Evolutionary conservation across 2,329 filamentous ascomycete genomes (phyloP), one percentile per base, ranked within the genome.

Genomic region (Lachnellula arida): DNA sequence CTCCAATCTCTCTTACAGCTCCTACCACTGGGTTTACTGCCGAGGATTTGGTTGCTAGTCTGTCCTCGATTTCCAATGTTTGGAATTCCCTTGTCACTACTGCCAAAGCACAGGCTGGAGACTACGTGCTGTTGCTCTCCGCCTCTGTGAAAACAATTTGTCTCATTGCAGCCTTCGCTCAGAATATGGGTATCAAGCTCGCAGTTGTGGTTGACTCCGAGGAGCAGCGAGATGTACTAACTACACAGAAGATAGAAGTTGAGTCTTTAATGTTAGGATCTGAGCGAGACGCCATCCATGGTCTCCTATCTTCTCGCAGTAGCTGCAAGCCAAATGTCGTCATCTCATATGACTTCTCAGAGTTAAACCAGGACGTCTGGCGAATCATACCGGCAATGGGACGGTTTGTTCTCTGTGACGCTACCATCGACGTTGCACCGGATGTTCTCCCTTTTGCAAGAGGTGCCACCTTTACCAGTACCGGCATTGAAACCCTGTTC

Each of bases 371-470:
- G 44, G 44, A 46, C 4, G 17, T 46, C 44, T 46, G 44, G 44
- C 44, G 44, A 46, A 5, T 14, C 44, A 46, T 46, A 22, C 44
- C 44, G 14, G 14, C 44, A 22, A 14, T 62, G 14, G 49, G 57
- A 17, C 61, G 62, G 32, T 54, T 64, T 43, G 49, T 46, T 46
- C 44, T 46, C 9, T 9, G 15, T 37, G 35, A 37, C 35, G 35
- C 9, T 15, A 37, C 35, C 9, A 37, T 37, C 15, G 35, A 37
- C 8, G 35, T 9, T 9, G 35, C 9, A 9, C 35, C 35, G 15
- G 35, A 37, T 37, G 9, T 15, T 9, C 15, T 37, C 9, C 35
- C 35, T 9, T 37, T 37, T 37, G 8, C 35, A 15, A 37, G 15
- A 15, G 35, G 35, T 15, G 35, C 15, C 15, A 9, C 35, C 8